These are phyloP conservation scores for Bertia moriformis DNA, from an alignment of 2,329 filamentous ascomycete species.

Conservation along the genomic window DNA sequence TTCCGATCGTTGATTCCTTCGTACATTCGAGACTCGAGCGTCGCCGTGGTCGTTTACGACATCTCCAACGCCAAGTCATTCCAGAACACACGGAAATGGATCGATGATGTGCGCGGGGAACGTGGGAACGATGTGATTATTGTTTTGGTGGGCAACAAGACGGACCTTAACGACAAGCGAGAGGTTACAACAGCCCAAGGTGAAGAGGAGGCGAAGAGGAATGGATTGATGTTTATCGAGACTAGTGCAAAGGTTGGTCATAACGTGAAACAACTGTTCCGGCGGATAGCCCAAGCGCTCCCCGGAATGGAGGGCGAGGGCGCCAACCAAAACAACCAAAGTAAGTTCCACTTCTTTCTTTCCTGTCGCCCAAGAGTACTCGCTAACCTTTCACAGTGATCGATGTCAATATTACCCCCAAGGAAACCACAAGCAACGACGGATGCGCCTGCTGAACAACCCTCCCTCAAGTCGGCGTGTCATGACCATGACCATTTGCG, in stretches of 20 bases:
- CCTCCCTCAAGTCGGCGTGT: no score
- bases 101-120: slow-evolving; percentile 92
- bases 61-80: slow-evolving; percentile 96
- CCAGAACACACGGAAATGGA: slow-evolving; percentile 98
- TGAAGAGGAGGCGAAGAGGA: slow-evolving; percentile 95
- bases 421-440: slow-evolving; percentile 50
- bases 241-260: slow-evolving; percentile 95
- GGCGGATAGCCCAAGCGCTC: slow-evolving; percentile 92
- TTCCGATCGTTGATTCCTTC: slow-evolving; percentile 95
- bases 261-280: slow-evolving; percentile 95
- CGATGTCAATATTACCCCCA: slow-evolving; percentile 73
- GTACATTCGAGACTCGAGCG: slow-evolving; percentile 95
- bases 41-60: slow-evolving; percentile 97
- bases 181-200: slow-evolving; percentile 94
- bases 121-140: slow-evolving; percentile 98
- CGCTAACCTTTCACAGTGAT: slow-evolving; percentile 50
- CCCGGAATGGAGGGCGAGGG: slow-evolving; percentile 92
- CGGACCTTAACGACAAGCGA: slow-evolving; percentile 92
- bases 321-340: slow-evolving; percentile 61
- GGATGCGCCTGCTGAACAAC: slow-evolving; percentile 58
- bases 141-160: slow-evolving; percentile 97
- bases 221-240: slow-evolving; percentile 97
- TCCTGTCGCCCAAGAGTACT: neutral
- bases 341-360: slow-evolving; percentile 40
- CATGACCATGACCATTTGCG: no score